Base-by-base conservation (phyloP, 2,329 filamentous ascomycete species). In the Aureobasidium pullulans region DNA sequence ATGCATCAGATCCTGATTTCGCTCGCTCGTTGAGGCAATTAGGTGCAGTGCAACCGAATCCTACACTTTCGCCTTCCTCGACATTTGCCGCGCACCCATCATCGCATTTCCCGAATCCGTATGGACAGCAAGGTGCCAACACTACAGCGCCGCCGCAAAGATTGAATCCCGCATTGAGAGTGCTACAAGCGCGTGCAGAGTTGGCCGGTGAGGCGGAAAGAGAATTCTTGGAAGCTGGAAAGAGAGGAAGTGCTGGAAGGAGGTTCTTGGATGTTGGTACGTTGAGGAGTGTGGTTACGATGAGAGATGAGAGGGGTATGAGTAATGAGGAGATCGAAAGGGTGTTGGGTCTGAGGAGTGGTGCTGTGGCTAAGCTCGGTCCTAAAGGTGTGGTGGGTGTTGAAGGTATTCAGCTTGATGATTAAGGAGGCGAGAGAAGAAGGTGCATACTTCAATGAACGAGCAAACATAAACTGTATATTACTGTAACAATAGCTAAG, bases 11-110 rank as follows among this genome's bases (percentile, higher is more conserved):
- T 67, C 82, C 83, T 1, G 76, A 81, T 67, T 93, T 80, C 83
- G 88, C 92, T 79, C 86, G 84, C 69, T 95, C 91, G 64, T 89
- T 97, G 63, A 88, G 85, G 66, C 75, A 73, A 47, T 75, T 86
- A 60, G 84, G 83, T 60, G 78, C 81, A 58, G 83, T 85, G 7
- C 79, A 78, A 57, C 81, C 81, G 32, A 79, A 79, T 61, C 81
- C 81, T 2, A 82, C 81, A 29, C 75, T 79, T 62, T 84, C 81
- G 10, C 73, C 77, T 36, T 77, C 79, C 42, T 84, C 82, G 46
- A 77, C 89, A 28, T 82, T 81, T 64, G 63, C 52, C 62, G 61
- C 36, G 68, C 53, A 57, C 32, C 53, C 54, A 8, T 68, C 62
- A 66, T 67, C 64, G 6, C 46, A 59, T 54, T 40, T 68, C 65